These are phyloP conservation scores for Podospora pseudoanserina DNA, from an alignment of 495 filamentous ascomycete species.

Conservation along the genomic window DNA sequence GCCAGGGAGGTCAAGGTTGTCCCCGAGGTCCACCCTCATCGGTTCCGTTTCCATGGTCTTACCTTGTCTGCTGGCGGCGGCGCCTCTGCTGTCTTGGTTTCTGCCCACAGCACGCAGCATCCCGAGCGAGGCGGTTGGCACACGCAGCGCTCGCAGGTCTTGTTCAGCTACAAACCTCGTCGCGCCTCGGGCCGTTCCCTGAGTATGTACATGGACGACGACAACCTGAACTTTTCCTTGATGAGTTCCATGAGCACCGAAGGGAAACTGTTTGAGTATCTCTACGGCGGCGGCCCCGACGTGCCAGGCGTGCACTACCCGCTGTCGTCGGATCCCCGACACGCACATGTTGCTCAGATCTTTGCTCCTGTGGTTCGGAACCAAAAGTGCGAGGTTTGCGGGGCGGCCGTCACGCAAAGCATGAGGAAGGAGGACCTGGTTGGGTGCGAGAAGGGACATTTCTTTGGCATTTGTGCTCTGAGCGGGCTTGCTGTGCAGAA, in stretches of 20 bases:
- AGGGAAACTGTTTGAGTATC: slow-evolving; percentile 42
- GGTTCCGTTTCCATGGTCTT: slow-evolving; percentile 45
- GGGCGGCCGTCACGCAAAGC: slow-evolving; percentile 22
- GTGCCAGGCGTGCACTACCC: slow-evolving; percentile 35
- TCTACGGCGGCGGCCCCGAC: slow-evolving; percentile 45
- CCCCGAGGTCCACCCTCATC: slow-evolving; percentile 39
- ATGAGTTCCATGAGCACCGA: slow-evolving; percentile 38
- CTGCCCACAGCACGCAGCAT: slow-evolving; percentile 36
- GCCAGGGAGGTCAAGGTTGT: slow-evolving; percentile 24
- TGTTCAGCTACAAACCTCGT: slow-evolving; percentile 35
- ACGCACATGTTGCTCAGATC: slow-evolving; percentile 12
- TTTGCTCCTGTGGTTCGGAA: slow-evolving; percentile 28
- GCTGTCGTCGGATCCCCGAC: slow-evolving; percentile 2
- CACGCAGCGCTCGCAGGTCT: slow-evolving; percentile 36
- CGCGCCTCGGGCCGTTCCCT: background rate
- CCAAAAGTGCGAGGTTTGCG: slow-evolving; percentile 41
- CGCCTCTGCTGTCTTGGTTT: slow-evolving; percentile 38
- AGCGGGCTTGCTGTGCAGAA: slow-evolving; percentile 43
- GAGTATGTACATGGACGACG: background rate
- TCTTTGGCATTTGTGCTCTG: slow-evolving; percentile 40
- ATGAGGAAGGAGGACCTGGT: slow-evolving; percentile 23
- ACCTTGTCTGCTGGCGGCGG: slow-evolving; percentile 43
- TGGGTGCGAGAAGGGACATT: slow-evolving; percentile 30
- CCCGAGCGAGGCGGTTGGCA: slow-evolving; percentile 44
- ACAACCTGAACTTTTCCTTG: background rate